phyloP scores from a whole-genome alignment of 495 filamentous ascomycete genomes.

The Neurospora sp. region DNA sequence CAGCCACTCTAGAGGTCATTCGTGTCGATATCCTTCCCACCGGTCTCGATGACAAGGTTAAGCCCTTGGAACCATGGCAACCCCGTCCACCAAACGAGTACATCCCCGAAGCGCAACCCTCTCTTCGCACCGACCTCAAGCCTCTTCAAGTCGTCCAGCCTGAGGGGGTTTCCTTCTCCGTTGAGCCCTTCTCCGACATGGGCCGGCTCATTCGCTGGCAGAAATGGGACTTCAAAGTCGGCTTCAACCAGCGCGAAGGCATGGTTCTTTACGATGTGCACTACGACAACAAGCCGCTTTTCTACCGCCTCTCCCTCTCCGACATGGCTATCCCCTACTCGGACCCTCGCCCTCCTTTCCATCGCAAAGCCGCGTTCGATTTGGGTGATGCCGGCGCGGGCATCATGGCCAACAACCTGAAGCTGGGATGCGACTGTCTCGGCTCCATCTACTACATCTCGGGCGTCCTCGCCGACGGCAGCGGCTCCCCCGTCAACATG shows the following conservation, averaged over 20 bases:
- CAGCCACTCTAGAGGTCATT: constrained; percentile 51
- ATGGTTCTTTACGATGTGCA: constrained; percentile 58
- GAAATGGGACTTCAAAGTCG: constrained; percentile 62
- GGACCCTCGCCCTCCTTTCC: constrained; percentile 60
- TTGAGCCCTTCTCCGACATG: constrained; percentile 35
- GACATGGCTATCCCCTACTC: constrained; percentile 79
- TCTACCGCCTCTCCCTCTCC: constrained; percentile 58
- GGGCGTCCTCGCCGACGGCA: constrained; percentile 40
- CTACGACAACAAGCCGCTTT: constrained; percentile 55
- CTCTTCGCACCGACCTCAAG: constrained; percentile 54
- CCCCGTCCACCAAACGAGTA: constrained; percentile 59
- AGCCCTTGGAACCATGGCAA: constrained; percentile 43
- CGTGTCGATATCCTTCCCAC: constrained; percentile 50
- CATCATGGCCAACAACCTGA: constrained; percentile 64
- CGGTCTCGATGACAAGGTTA: constrained; percentile 49
- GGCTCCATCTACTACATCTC: constrained; percentile 69
- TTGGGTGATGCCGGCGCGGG: constrained; percentile 68
- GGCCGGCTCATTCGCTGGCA: constrained; percentile 47
- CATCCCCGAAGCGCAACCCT: constrained; percentile 54
- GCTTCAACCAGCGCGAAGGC: constrained; percentile 66
- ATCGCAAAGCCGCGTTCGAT: constrained; percentile 72
- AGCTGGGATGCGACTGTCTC: constrained; percentile 60
- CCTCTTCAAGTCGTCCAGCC: constrained; percentile 69
- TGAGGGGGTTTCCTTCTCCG: constrained; percentile 60
- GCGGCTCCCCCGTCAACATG: constrained; percentile 49